Conservation (phyloP, 306 rosid species). For the Begonia peltatifolia region DNA sequence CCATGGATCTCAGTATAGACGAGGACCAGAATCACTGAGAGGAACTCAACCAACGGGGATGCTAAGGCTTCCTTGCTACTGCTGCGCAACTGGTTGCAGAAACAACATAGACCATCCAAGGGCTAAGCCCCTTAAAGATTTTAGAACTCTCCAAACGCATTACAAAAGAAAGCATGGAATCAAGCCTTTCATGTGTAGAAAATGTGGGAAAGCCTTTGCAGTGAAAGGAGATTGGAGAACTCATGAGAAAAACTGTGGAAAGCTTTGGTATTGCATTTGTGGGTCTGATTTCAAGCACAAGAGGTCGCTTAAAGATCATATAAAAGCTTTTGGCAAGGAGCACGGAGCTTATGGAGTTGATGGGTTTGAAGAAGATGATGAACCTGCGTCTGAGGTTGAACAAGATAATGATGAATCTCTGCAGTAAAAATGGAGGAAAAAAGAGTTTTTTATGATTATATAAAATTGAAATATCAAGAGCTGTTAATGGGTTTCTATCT, state of each 20-base stretch:
- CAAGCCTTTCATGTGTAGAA: constrained; percentile 90
- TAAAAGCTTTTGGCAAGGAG: constrained; percentile 79
- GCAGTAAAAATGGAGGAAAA: constrained; percentile 11
- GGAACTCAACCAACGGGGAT: constrained; percentile 97
- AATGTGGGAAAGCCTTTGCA: constrained; percentile 91
- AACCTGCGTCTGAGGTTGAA: constrained; percentile 90
- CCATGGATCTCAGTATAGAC: constrained; percentile 95
- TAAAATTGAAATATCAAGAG: no score
- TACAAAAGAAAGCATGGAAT: constrained; percentile 96
- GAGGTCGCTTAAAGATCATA: constrained; percentile 85
- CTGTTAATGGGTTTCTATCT: no score
- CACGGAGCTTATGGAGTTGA: constrained; percentile 70
- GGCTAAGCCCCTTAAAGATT: constrained; percentile 80
- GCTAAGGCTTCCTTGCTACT: constrained; percentile 90
- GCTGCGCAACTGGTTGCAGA: constrained; percentile 90
- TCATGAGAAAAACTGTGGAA: constrained; percentile 94
- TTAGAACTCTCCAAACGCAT: constrained; percentile 93
- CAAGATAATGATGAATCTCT: constrained; percentile 69
- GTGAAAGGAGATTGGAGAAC: constrained; percentile 97
- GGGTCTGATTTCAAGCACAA: constrained; percentile 97
- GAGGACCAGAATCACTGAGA: constrained; percentile 92
- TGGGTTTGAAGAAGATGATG: constrained; percentile 79
- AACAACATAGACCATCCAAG: constrained; percentile 93
- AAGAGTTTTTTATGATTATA: neutral
- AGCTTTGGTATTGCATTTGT: constrained; percentile 91